These are phyloP conservation scores for Claviceps sp. DNA, from an alignment of 2,329 filamentous ascomycete genomes.

Conservation along the genomic window DNA sequence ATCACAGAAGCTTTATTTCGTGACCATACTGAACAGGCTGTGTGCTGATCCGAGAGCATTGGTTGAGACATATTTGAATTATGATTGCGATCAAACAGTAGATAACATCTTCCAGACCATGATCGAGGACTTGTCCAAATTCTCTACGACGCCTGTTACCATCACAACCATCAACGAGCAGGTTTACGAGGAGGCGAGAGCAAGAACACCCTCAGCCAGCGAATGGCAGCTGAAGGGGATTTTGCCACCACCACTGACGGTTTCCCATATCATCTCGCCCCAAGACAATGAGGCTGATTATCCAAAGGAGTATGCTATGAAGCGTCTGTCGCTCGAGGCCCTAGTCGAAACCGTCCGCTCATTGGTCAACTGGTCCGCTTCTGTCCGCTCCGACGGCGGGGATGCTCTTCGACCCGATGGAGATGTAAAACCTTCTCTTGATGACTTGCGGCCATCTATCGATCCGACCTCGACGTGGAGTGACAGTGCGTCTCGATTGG, in stretches of 20 bases:
- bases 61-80: conserved; percentile 94
- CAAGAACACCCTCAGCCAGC: conserved; percentile 42
- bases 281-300: conserved; percentile 54
- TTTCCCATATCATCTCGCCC: conserved; percentile 54
- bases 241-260: conserved; percentile 74
- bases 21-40: conserved; percentile 72
- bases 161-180: conserved; percentile 71
- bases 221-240: conserved; percentile 85
- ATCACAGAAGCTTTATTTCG: conserved; percentile 85
- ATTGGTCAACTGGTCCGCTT: conserved; percentile 77
- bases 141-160: conserved; percentile 65
- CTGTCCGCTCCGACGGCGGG: conserved; percentile 43
- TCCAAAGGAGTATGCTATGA: conserved; percentile 81
- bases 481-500: conserved; percentile 47
- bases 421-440: conserved; percentile 25
- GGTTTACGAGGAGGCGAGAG: conserved; percentile 67
- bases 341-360: conserved; percentile 81
- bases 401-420: conserved; percentile 15
- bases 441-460: conserved; percentile 45
- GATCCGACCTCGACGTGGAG: conserved; percentile 52
- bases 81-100: conserved; percentile 88
- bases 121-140: conserved; percentile 83
- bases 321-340: conserved; percentile 76
- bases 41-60: conserved; percentile 76
- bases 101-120: conserved; percentile 96